Evolutionary conservation across 2,329 filamentous ascomycete species (phyloP).

Genomic region (Penicillium sp.): DNA sequence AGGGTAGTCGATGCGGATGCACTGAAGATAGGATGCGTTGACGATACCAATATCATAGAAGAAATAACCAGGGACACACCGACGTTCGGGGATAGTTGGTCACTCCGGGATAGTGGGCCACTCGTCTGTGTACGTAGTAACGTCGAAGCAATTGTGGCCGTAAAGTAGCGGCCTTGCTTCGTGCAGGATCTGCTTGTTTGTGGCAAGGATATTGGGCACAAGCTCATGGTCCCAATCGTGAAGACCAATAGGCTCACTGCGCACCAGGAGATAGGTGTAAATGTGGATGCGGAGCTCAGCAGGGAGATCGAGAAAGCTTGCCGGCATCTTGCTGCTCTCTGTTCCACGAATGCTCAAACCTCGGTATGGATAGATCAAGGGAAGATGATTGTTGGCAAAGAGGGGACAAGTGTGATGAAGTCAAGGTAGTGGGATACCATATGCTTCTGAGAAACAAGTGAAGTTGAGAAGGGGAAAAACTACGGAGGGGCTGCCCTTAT

Average conservation of each 20-base stretch:
- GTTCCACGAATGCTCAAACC: no score
- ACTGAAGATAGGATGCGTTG: background rate
- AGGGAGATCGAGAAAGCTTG: constrained; percentile 1
- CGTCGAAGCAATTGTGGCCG: constrained; percentile 1
- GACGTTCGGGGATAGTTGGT: no score
- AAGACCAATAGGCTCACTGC: background rate
- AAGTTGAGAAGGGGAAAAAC: no score
- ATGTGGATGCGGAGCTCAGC: constrained; percentile 5
- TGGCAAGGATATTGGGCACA: background rate
- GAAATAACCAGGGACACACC: no score
- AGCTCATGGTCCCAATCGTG: background rate
- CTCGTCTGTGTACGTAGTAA: no score
- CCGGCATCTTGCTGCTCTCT: background rate
- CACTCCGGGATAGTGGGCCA: no score
- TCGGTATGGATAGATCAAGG: no score
- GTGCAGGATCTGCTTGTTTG: background rate
- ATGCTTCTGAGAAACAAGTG: no score
- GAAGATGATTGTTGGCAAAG: no score
- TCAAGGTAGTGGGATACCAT: no score
- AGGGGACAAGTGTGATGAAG: no score
- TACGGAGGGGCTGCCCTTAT: no score
- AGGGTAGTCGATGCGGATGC: constrained; percentile 4
- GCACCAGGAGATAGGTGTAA: constrained; percentile 1
- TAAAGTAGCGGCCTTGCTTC: constrained; percentile 4
- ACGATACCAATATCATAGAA: background rate